Percentiles rank a stretch among this genome's conserved stretches.
Evolutionary conservation across 345 rosid genomes (phyloP).

Genomic region (Melaleuca quinquenervia): DNA sequence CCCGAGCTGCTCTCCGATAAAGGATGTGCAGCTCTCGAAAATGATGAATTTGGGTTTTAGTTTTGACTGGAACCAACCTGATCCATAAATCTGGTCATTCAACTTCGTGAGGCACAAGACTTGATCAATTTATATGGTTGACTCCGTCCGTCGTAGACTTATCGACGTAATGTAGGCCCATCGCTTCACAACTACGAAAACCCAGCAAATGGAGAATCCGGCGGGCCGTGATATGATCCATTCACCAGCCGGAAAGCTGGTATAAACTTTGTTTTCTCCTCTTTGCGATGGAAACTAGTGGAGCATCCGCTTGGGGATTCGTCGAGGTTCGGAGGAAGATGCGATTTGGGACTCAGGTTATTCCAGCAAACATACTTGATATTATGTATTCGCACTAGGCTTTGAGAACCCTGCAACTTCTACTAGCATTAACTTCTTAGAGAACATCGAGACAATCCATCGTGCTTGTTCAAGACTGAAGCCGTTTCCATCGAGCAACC

Average conservation of each 20-base stretch:
- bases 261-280: no score
- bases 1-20: background rate
- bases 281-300: background rate
- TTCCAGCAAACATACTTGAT: background rate
- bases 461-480: background rate
- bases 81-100: background rate
- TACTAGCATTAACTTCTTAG: background rate
- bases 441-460: background rate
- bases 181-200: no score
- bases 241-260: no score
- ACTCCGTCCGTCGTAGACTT: no score
- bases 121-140: no score
- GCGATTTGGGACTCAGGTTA: background rate
- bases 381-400: background rate
- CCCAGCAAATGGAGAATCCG: no score
- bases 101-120: background rate
- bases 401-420: background rate
- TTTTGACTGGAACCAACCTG: background rate
- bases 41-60: background rate
- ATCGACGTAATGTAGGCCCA: no score
- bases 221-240: no score
- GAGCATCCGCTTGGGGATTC: background rate
- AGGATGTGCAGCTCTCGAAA: background rate
- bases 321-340: background rate
- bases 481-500: background rate